phyloP scores from a whole-genome alignment of 208 protist genomes.

The Leishmania gerbilli region DNA sequence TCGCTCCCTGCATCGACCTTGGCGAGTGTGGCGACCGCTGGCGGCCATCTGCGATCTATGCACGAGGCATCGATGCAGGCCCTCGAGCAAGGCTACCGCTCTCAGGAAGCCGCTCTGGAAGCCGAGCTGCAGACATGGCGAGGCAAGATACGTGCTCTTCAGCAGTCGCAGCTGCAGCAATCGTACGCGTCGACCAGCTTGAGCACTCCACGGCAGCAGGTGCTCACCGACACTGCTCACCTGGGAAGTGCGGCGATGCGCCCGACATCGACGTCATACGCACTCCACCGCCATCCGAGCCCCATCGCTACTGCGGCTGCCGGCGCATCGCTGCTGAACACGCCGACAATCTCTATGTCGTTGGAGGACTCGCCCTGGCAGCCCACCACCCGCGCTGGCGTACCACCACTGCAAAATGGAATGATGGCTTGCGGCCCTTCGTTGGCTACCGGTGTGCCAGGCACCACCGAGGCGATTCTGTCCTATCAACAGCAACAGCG shows the following conservation, averaged over 20 bases:
- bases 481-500: conserved; percentile 34
- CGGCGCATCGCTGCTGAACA: conserved; percentile 16
- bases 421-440: neutral
- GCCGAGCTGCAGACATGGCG: conserved; percentile 31
- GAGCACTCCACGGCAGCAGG: conserved; percentile 26
- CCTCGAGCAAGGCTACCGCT: conserved; percentile 39
- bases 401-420: neutral
- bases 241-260: neutral
- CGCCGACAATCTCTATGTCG: conserved; percentile 7
- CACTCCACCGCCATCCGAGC: conserved; percentile 19
- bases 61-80: conserved; percentile 37
- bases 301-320: conserved; percentile 20
- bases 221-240: neutral
- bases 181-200: conserved; percentile 3
- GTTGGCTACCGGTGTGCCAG: neutral
- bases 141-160: conserved; percentile 14
- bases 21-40: neutral
- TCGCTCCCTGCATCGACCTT: neutral
- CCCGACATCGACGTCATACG: conserved; percentile 3
- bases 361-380: conserved; percentile 23
- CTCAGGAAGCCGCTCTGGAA: conserved; percentile 35
- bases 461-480: conserved; percentile 27
- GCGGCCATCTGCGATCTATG: conserved; percentile 8
- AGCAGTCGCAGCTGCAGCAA: conserved; percentile 6
- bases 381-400: neutral